Conservation (phyloP, 164 flowering plant genomes). For the Kingdonia uniflora region DNA sequence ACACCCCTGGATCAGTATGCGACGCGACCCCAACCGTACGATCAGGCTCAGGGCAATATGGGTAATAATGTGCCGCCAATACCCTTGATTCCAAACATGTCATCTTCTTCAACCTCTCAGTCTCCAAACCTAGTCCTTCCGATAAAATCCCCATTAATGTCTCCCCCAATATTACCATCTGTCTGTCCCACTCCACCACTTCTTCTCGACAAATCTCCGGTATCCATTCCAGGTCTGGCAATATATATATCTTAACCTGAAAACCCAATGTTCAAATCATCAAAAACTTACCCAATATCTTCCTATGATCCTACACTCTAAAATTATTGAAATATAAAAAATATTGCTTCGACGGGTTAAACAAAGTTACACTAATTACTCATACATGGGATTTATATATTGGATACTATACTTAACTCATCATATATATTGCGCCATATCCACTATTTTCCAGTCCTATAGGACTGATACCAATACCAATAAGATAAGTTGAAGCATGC, state of each 20-base stretch:
- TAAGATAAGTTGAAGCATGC: no score
- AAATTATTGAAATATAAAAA: no score
- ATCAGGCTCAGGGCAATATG: constrained; percentile 19
- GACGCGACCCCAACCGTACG: constrained; percentile 9
- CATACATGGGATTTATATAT: no score
- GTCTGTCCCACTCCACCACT: constrained; percentile 6
- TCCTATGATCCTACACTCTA: no score
- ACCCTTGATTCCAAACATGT: background rate
- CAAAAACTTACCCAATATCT: no score
- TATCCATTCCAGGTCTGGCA: constrained; percentile 1
- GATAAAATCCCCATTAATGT: constrained; percentile 7
- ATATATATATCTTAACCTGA: background rate
- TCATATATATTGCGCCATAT: no score
- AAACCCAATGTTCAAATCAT: no score
- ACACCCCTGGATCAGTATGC: constrained; percentile 15
- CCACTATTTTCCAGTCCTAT: no score
- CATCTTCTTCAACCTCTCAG: constrained; percentile 5
- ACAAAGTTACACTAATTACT: no score
- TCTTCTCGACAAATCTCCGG: constrained; percentile 13
- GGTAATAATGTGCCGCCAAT: constrained; percentile 14
- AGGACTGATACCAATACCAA: no score
- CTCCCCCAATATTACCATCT: constrained; percentile 1
- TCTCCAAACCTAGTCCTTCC: constrained; percentile 10
- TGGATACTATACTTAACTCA: no score
- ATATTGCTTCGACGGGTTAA: no score